Conservation (phyloP, 768 basidiomycete genomes). For the Suillus hirtellus region DNA sequence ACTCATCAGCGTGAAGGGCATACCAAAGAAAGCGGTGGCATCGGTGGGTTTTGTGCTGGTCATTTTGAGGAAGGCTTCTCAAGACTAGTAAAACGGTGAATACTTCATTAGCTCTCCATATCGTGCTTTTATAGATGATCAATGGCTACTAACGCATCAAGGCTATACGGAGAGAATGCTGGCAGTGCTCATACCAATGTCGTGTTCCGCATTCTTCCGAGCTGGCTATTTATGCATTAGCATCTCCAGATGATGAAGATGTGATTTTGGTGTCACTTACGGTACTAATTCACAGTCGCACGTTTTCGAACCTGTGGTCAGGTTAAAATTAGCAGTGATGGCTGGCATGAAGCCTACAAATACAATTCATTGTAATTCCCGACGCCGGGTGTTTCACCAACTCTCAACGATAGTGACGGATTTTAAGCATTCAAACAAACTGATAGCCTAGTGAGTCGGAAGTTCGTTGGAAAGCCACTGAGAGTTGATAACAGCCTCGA, state of each 20-base stretch:
- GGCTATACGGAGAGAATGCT: too few species aligned
- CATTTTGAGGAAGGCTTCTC: background rate
- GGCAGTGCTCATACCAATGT: background rate
- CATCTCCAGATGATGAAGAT: background rate
- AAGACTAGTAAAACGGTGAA: background rate
- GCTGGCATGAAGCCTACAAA: background rate
- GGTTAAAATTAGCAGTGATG: background rate
- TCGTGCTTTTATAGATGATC: background rate
- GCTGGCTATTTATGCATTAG: background rate
- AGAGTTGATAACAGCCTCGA: background rate
- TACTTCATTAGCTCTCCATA: background rate
- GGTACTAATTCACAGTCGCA: background rate
- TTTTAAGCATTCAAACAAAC: background rate
- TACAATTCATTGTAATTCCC: background rate
- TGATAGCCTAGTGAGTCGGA: background rate
- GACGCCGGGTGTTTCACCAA: background rate
- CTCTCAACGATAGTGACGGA: background rate
- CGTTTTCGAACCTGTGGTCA: background rate
- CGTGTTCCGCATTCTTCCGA: background rate
- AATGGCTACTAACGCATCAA: too few species aligned
- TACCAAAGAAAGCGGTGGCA: slow-evolving; percentile 23
- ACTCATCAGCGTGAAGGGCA: background rate
- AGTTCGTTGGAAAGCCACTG: background rate
- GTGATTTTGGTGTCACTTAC: background rate
- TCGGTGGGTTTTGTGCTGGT: slow-evolving; percentile 1